A percentile compares a stretch with the other conserved stretches of the same genome.
These are phyloP conservation scores for Pythium insidiosum DNA, from an alignment of 352 stramenopile genomes.

Conservation along the genomic window DNA sequence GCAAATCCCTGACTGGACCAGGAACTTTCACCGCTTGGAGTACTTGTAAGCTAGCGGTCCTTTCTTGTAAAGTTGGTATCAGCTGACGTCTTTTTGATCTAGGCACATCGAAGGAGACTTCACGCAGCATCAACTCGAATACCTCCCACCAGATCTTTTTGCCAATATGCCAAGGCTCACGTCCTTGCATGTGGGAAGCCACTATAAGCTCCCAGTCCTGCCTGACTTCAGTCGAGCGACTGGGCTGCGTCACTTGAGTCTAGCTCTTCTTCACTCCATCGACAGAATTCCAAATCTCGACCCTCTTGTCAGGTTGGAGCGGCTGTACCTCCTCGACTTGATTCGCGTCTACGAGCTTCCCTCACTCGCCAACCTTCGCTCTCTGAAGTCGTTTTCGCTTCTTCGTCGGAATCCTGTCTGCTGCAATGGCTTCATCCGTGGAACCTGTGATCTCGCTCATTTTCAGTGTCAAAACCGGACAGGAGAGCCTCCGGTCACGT, in stretches of 20 bases:
- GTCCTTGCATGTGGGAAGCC: slow-evolving; percentile 9
- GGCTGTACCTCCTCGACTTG: slow-evolving; percentile 3
- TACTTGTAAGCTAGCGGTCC: no score
- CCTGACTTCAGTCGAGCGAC: neutral
- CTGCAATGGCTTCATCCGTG: slow-evolving; percentile 16
- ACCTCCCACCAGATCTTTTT: slow-evolving; percentile 12
- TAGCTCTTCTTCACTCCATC: slow-evolving; percentile 6
- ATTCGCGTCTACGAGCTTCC: neutral
- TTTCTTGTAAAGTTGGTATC: no score
- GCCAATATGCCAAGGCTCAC: slow-evolving; percentile 1
- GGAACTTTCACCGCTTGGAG: slow-evolving; percentile 9
- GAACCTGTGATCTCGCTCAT: slow-evolving; percentile 8
- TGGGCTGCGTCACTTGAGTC: slow-evolving; percentile 8
- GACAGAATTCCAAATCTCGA: slow-evolving; percentile 4
- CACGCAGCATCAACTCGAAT: slow-evolving; percentile 6
- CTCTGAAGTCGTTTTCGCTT: slow-evolving; percentile 6
- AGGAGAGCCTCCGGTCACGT: slow-evolving; percentile 6
- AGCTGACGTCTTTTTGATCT: no score
- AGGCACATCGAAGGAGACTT: slow-evolving; percentile 12
- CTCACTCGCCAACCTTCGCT: neutral
- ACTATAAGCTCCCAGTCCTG: slow-evolving; percentile 2
- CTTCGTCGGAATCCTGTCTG: slow-evolving; percentile 10
- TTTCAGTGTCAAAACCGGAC: slow-evolving; percentile 6
- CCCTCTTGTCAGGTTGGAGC: slow-evolving; percentile 1
- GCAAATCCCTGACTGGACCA: slow-evolving; percentile 9